These are phyloP conservation scores for Neurospora sp. DNA, from an alignment of 495 filamentous ascomycete genomes.

Conservation along the genomic window DNA sequence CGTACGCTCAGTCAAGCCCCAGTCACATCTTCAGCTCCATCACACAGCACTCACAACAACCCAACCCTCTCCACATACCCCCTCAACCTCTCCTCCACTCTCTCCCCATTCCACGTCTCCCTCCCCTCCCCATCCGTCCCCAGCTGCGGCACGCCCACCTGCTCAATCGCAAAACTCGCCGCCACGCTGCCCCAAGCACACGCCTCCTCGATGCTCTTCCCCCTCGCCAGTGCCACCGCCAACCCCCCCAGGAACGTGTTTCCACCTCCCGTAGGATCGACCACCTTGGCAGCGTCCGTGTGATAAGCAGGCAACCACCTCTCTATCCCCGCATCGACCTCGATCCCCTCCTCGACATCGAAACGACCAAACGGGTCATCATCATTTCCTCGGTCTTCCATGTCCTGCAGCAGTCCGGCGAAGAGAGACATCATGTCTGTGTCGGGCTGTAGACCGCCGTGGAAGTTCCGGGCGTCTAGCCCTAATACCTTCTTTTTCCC, in stretches of 20 bases:
- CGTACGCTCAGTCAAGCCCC: neutral
- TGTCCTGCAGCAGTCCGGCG: conserved; percentile 37
- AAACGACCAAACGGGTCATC: neutral
- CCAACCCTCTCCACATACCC: conserved; percentile 31
- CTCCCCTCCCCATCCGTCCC: conserved; percentile 36
- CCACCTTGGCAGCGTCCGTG: conserved; percentile 37
- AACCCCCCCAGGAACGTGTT: conserved; percentile 86
- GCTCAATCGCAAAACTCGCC: conserved; percentile 90
- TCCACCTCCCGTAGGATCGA: conserved; percentile 93
- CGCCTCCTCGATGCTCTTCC: conserved; percentile 53
- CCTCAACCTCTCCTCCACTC: conserved; percentile 43
- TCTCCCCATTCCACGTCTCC: conserved; percentile 71
- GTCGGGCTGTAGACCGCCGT: conserved; percentile 37
- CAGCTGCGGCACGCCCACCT: conserved; percentile 70
- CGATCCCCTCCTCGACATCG: neutral
- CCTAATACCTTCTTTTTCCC: conserved; percentile 30
- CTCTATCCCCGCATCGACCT: conserved; percentile 42
- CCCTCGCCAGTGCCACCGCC: conserved; percentile 62
- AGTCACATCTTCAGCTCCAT: neutral
- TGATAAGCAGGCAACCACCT: conserved; percentile 49
- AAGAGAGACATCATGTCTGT: conserved; percentile 45
- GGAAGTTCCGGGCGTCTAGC: neutral
- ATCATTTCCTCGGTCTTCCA: conserved; percentile 37
- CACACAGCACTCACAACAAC: neutral
- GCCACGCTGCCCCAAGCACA: conserved; percentile 73